Percentiles rank a stretch among this genome's conserved stretches.
phyloP scores from a whole-genome alignment of 306 rosid species.

The Sphenostylis stenocarpa region DNA sequence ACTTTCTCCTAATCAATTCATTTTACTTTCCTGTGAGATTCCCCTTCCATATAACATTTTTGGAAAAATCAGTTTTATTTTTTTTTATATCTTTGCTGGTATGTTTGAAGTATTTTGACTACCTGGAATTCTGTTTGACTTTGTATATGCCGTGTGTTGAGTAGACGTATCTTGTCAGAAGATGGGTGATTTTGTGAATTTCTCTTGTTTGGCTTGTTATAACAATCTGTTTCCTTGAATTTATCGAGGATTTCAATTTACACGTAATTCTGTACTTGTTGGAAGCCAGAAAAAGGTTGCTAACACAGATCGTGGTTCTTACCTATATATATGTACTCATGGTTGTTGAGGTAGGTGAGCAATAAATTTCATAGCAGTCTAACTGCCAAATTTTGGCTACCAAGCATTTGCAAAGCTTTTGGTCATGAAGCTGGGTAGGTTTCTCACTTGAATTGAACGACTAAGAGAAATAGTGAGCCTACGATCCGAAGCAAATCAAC shows the following conservation, averaged over 20 bases:
- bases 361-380: conserved; percentile 6
- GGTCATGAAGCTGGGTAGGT: not conserved
- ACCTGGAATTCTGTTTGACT: conserved; percentile 15
- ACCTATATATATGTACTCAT: not conserved
- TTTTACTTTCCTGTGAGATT: not conserved
- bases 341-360: conserved; percentile 15
- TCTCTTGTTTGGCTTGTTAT: conserved; percentile 1
- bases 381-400: not conserved
- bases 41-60: not conserved
- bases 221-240: not conserved
- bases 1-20: not conserved
- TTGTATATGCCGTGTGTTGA: not conserved
- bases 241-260: not conserved
- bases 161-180: not conserved
- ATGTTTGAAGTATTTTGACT: conserved; percentile 10
- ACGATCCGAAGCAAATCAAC: not conserved
- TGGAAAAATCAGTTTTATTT: not conserved
- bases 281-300: not conserved
- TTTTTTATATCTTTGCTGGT: not conserved
- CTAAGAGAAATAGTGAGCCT: not conserved
- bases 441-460: conserved; percentile 2
- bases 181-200: conserved; percentile 21
- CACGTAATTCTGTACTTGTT: not conserved
- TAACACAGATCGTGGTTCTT: conserved; percentile 20
- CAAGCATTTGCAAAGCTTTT: not conserved